Conservation (phyloP, 345 rosid genomes). For the Brassica rapa region DNA sequence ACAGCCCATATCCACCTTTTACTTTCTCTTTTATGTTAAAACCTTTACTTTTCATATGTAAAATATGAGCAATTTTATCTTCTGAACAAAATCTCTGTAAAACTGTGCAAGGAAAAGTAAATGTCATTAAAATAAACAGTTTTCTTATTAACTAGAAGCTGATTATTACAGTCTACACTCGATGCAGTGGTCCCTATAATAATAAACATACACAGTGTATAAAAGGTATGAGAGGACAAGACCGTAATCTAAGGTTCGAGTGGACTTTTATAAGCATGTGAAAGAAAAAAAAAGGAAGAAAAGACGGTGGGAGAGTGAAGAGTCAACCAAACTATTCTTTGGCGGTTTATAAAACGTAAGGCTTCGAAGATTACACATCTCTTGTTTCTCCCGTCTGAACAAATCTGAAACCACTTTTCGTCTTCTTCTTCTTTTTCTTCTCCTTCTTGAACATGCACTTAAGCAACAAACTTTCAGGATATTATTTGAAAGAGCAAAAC, state of each 20-base stretch:
- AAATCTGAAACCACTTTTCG: constrained; percentile 35
- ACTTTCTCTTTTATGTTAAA: constrained; percentile 1
- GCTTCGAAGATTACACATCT: constrained; percentile 74
- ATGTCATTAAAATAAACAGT: constrained; percentile 2
- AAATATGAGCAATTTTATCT: background rate
- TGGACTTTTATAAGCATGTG: constrained; percentile 32
- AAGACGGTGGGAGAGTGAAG: constrained; percentile 27
- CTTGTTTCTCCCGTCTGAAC: constrained; percentile 32
- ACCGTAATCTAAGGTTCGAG: background rate
- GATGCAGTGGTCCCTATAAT: background rate
- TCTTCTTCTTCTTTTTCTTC: background rate
- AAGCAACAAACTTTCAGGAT: constrained; percentile 10
- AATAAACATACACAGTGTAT: background rate
- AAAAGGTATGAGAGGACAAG: constrained; percentile 2
- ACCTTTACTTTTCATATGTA: background rate
- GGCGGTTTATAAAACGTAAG: constrained; percentile 55
- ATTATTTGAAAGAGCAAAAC: background rate
- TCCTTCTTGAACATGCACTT: constrained; percentile 22
- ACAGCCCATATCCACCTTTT: constrained; percentile 16
- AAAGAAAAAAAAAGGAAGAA: background rate
- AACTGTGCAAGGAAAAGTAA: background rate
- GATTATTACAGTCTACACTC: background rate
- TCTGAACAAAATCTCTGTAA: background rate
- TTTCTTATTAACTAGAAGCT: background rate
- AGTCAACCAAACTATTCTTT: constrained; percentile 73